A percentile compares a stretch with the other conserved stretches of the same genome.
Evolutionary conservation across 176 grass and related monocot genomes (phyloP).

Genomic region (Pontederia crassipes): DNA sequence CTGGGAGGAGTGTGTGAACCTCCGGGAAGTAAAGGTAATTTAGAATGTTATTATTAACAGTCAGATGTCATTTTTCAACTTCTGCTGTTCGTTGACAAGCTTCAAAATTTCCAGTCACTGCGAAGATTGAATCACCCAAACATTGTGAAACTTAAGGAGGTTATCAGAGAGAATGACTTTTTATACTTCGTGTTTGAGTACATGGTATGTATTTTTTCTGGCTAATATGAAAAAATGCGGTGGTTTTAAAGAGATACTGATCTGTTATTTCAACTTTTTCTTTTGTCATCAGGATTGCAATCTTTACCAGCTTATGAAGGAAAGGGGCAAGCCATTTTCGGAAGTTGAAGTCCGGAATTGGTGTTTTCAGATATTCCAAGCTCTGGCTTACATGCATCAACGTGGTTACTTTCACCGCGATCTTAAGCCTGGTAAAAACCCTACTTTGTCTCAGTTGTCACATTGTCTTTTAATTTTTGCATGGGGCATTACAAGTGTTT

Average conservation of each 20-base stretch:
- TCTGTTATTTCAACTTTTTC: not conserved
- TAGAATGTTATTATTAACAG: constrained; percentile 7
- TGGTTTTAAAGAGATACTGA: not conserved
- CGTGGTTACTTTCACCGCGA: constrained; percentile 98
- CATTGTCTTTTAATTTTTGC: too few species aligned
- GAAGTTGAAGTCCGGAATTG: constrained; percentile 80
- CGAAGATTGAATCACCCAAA: constrained; percentile 96
- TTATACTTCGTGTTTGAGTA: constrained; percentile 97
- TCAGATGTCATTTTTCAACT: constrained; percentile 3
- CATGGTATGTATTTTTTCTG: constrained; percentile 53
- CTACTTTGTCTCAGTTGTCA: not conserved
- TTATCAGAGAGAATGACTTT: constrained; percentile 89
- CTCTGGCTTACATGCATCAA: constrained; percentile 91
- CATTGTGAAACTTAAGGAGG: constrained; percentile 96
- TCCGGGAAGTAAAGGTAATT: constrained; percentile 98
- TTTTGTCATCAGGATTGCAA: constrained; percentile 61
- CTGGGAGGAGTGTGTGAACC: constrained; percentile 97
- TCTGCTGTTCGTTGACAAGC: constrained; percentile 2
- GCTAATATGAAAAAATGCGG: constrained; percentile 1
- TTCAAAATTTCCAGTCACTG: constrained; percentile 47
- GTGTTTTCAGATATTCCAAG: constrained; percentile 99
- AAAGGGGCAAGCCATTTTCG: constrained; percentile 59
- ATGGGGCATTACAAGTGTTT: too few species aligned
- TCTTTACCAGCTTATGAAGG: constrained; percentile 98
- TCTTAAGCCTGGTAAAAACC: constrained; percentile 77